Conservation (phyloP, 2,329 filamentous ascomycete species). For the Tolypocladium cylindrosporum region DNA sequence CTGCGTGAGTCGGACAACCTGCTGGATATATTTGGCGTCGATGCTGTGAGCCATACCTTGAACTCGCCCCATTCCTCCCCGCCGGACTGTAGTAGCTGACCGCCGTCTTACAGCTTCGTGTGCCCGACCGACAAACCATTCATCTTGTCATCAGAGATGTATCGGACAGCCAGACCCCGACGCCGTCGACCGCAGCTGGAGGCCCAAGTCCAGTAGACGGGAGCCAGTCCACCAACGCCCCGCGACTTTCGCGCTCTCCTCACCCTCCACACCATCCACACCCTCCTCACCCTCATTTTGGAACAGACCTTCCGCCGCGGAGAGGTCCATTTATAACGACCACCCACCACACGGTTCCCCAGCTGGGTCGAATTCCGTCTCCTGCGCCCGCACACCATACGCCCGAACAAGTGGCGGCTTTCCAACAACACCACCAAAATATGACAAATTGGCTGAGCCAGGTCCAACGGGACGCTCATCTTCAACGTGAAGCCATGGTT, state of each 20-base stretch:
- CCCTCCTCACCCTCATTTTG: conserved; percentile 8
- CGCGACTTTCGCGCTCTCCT: conserved; percentile 9
- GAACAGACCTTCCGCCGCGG: conserved; percentile 19
- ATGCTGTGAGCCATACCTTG: conserved; percentile 30
- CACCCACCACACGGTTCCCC: conserved; percentile 13
- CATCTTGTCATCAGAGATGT: conserved; percentile 41
- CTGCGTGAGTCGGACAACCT: conserved; percentile 44
- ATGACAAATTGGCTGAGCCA: conserved; percentile 36
- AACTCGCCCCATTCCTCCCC: not conserved
- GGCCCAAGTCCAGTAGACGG: conserved; percentile 16
- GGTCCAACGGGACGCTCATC: conserved; percentile 20
- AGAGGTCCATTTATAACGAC: conserved; percentile 17
- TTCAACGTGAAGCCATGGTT: conserved; percentile 28
- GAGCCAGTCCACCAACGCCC: conserved; percentile 11
- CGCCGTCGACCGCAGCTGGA: conserved; percentile 12
- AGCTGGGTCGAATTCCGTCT: conserved; percentile 19
- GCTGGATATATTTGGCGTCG: conserved; percentile 45
- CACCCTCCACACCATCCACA: conserved; percentile 1
- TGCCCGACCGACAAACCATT: conserved; percentile 37
- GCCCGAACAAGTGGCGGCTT: conserved; percentile 18
- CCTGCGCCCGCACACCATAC: conserved; percentile 14
- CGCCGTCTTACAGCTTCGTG: conserved; percentile 25
- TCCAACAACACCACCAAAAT: conserved; percentile 29
- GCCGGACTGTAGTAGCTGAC: conserved; percentile 3
- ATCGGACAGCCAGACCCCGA: conserved; percentile 17